Base-by-base conservation (phyloP, 306 rosid genomes). In the Cicer yamashitae region DNA sequence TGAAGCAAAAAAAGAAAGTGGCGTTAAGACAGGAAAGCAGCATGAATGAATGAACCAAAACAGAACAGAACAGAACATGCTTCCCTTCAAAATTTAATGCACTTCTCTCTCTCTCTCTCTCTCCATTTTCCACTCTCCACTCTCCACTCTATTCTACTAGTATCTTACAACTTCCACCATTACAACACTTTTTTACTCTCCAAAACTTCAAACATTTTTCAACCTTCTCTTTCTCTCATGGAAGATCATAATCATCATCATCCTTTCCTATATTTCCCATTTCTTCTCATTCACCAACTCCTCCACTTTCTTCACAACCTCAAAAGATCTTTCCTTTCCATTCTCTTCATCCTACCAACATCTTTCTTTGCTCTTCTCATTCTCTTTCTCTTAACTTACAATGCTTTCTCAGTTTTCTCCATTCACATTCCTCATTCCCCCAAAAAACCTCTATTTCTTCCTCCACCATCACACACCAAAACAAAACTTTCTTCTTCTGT, bases 311-410 rank as follows among this genome's bases (percentile, higher is more conserved):
- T 56, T 20, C 62, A 10, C 38, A 56, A 71, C n/a, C 72, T 89
- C 8, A 88, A 74, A 82, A 85, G 74, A 66, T 81, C 77, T 7
- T 8, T 82, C 0, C 70, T 87, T 63, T 45, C 84, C 75, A 37
- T 78, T 12, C 86, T 88, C 60, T 81, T 84, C 30, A 67, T 64
- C n/a, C 40, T 88, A n/a, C 96, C 93, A 69, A 78, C 83, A 8
- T 78, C 94, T 9, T 70, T 86, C 37, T 83, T 87, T 8, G 90
- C 85, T 56, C 75, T 91, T 17, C 54, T 89, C 69, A 84, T 91
- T 38, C 87, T 91, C 74, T 58, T 87, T 38, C 89, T 91, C 34
- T 62, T 94, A 15, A 70, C 84, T 67, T 91, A 85, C 87, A 91
- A 91, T 66, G 93, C 78, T 75, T 81, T 86, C 82, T 70, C 84